These are phyloP conservation scores for Leishmania major DNA, from an alignment of 208 protist species.

Conservation along the genomic window DNA sequence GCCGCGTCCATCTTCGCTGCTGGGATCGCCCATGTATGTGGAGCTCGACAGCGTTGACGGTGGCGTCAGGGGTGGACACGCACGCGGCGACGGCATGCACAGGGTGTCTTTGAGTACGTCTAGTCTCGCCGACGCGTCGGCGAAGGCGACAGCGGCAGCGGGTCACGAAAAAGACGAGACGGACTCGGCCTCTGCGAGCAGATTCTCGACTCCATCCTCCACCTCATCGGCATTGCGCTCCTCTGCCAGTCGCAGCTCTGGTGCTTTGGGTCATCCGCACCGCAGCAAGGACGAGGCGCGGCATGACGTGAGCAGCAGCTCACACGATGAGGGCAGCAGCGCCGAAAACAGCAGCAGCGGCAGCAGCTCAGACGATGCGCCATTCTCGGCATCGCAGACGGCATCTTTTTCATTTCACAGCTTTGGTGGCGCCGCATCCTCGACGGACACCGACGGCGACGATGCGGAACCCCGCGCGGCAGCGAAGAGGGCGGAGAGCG, in stretches of 20 bases:
- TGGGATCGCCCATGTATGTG: background rate
- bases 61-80: background rate
- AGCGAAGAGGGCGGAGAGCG: background rate
- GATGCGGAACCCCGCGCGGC: background rate
- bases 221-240: background rate
- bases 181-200: background rate
- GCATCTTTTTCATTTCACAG: background rate
- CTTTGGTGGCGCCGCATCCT: background rate
- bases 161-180: background rate
- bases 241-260: background rate
- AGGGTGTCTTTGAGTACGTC: background rate
- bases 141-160: background rate
- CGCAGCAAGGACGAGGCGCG: background rate
- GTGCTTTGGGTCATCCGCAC: background rate
- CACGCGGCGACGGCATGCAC: background rate
- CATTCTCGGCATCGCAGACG: background rate
- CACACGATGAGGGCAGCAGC: background rate
- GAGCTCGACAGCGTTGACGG: background rate
- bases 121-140: background rate
- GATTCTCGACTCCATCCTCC: background rate
- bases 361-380: background rate
- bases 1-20: background rate
- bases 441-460: background rate
- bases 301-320: background rate
- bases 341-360: background rate